Evolutionary conservation across 768 basidiomycete genomes (phyloP).

Genomic region (Boletus sp.): DNA sequence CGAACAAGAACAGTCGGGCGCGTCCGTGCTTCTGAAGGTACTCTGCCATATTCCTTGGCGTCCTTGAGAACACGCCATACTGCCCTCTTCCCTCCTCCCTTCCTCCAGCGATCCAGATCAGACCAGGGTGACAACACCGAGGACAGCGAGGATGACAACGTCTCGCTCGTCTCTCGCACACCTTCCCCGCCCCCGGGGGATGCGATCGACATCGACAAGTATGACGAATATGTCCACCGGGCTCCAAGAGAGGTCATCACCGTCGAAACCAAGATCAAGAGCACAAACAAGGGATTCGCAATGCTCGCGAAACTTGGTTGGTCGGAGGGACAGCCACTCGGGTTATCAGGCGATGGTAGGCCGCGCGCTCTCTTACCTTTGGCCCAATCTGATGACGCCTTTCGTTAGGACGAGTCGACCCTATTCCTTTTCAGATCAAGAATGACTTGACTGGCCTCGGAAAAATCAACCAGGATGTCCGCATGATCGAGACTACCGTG

Average conservation of each 20-base stretch:
- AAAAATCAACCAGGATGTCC: constrained; percentile 73
- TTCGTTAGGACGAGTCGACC: constrained; percentile 70
- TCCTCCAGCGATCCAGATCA: constrained; percentile 61
- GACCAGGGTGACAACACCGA: constrained; percentile 37
- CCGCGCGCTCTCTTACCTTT: background rate
- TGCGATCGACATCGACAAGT: constrained; percentile 59
- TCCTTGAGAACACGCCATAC: constrained; percentile 47
- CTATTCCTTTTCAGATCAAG: constrained; percentile 80
- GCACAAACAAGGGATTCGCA: constrained; percentile 76
- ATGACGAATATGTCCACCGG: constrained; percentile 61
- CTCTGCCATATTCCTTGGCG: constrained; percentile 51
- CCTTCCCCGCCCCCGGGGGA: constrained; percentile 63
- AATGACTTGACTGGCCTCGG: constrained; percentile 77
- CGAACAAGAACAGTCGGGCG: constrained; percentile 21
- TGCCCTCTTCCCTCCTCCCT: constrained; percentile 49
- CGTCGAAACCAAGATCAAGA: constrained; percentile 77
- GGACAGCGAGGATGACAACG: constrained; percentile 59
- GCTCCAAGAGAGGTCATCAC: constrained; percentile 66
- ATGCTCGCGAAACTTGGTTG: constrained; percentile 83
- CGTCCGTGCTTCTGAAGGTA: constrained; percentile 59
- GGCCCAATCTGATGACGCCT: background rate
- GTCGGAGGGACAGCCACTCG: constrained; percentile 76
- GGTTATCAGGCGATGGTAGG: constrained; percentile 72
- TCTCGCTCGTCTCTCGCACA: constrained; percentile 71
- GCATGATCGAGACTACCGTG: constrained; percentile 83